These are phyloP conservation scores for Nigrospora oryzae DNA, from an alignment of 2,329 filamentous ascomycete genomes.

Conservation along the genomic window DNA sequence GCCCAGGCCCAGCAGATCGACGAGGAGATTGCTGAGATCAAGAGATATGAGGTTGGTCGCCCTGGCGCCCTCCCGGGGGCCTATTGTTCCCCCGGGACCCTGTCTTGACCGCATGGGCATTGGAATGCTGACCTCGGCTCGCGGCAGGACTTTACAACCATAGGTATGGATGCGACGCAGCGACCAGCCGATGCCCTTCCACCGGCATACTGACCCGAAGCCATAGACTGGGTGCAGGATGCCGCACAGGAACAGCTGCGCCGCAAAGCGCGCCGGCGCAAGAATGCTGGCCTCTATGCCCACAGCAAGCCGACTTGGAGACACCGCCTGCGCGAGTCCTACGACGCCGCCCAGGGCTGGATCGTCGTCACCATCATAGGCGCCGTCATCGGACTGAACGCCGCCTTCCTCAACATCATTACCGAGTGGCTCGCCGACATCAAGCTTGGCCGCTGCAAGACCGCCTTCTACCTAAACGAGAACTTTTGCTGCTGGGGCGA, in stretches of 20 bases:
- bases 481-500: conserved; percentile 97
- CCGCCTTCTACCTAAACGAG: conserved; percentile 94
- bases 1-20: conserved; percentile 70
- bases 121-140: conserved; percentile 4
- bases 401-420: conserved; percentile 86
- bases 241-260: conserved; percentile 82
- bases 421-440: conserved; percentile 96
- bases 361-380: conserved; percentile 93
- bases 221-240: conserved; percentile 92
- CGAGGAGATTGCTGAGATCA: conserved; percentile 96
- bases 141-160: conserved; percentile 80
- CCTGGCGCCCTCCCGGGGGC: neutral
- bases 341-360: conserved; percentile 96
- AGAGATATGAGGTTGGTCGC: conserved; percentile 71
- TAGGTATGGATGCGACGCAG: conserved; percentile 42
- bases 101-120: neutral
- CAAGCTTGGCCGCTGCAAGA: conserved; percentile 92
- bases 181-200: conserved; percentile 2
- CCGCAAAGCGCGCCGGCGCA: conserved; percentile 65
- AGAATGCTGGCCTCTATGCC: conserved; percentile 55
- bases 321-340: conserved; percentile 72
- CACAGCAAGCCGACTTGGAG: conserved; percentile 67
- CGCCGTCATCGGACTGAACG: conserved; percentile 86
- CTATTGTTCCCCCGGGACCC: neutral
- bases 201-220: conserved; percentile 20